A percentile compares a stretch with the other conserved stretches of the same genome.
These are phyloP conservation scores for Kluyveromyces nonfermentans DNA, from an alignment of 805 yeast species.

Conservation along the genomic window DNA sequence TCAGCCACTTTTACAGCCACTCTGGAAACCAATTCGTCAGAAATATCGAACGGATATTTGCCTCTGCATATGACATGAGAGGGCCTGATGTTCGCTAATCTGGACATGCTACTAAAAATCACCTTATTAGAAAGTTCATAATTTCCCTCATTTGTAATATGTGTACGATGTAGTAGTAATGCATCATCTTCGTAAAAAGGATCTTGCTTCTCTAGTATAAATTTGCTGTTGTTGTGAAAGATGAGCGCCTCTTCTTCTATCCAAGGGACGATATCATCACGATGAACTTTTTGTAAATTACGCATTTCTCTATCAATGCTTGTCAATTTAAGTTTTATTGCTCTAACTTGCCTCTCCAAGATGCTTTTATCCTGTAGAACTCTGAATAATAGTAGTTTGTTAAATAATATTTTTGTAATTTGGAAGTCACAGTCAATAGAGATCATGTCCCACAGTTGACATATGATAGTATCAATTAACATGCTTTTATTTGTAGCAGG, in stretches of 20 bases:
- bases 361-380: constrained; percentile 4
- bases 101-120: constrained; percentile 12
- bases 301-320: not conserved
- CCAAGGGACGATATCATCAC: not conserved
- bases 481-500: constrained; percentile 8
- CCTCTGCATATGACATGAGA: constrained; percentile 13
- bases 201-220: constrained; percentile 13
- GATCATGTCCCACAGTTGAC: constrained; percentile 13
- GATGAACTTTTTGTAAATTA: not conserved
- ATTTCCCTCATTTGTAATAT: constrained; percentile 5
- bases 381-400: constrained; percentile 7
- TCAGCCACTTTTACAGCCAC: constrained; percentile 12
- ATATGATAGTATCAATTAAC: constrained; percentile 7
- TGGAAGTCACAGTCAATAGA: constrained; percentile 13
- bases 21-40: constrained; percentile 18
- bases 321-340: constrained; percentile 4
- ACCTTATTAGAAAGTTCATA: constrained; percentile 3
- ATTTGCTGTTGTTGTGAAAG: constrained; percentile 20
- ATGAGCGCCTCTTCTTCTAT: constrained; percentile 8
- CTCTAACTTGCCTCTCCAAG: not conserved
- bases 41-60: constrained; percentile 20
- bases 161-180: not conserved
- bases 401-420: constrained; percentile 5
- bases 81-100: constrained; percentile 14
- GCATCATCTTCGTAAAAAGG: constrained; percentile 8